Conservation (phyloP, 202 grass and related monocot genomes). For the Panicum virgatum region DNA sequence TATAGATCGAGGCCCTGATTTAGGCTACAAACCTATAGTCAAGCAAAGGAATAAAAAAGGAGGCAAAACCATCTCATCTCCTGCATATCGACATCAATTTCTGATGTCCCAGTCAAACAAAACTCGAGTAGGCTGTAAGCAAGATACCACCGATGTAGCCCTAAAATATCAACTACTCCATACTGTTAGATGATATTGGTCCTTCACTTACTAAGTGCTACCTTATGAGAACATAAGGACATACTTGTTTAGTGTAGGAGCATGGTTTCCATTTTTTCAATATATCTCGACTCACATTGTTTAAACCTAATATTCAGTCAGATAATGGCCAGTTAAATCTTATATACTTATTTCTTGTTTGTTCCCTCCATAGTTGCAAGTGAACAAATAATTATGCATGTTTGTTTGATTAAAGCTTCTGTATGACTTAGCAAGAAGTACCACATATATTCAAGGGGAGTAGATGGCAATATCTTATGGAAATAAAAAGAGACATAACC, state of each 20-base stretch:
- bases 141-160: background rate
- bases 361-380: background rate
- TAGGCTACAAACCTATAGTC: slow-evolving; percentile 5
- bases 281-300: background rate
- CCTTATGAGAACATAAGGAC: slow-evolving; percentile 18
- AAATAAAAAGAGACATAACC: slow-evolving; percentile 7
- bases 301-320: slow-evolving; percentile 3
- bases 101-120: background rate
- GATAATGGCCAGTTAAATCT: background rate
- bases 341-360: slow-evolving; percentile 28
- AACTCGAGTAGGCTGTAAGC: background rate
- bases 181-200: too few species aligned
- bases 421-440: slow-evolving; percentile 16
- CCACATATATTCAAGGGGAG: slow-evolving; percentile 6
- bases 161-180: background rate
- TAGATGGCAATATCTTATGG: background rate
- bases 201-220: background rate
- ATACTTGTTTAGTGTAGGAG: background rate
- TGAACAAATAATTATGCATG: background rate
- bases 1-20: slow-evolving; percentile 5
- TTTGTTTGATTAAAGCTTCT: slow-evolving; percentile 17
- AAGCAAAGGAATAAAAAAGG: background rate
- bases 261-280: slow-evolving; percentile 12
- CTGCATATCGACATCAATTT: background rate
- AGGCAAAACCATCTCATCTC: background rate